phyloP scores from a whole-genome alignment of 2,329 filamentous ascomycete species.

The Incumbomyces lentus region DNA sequence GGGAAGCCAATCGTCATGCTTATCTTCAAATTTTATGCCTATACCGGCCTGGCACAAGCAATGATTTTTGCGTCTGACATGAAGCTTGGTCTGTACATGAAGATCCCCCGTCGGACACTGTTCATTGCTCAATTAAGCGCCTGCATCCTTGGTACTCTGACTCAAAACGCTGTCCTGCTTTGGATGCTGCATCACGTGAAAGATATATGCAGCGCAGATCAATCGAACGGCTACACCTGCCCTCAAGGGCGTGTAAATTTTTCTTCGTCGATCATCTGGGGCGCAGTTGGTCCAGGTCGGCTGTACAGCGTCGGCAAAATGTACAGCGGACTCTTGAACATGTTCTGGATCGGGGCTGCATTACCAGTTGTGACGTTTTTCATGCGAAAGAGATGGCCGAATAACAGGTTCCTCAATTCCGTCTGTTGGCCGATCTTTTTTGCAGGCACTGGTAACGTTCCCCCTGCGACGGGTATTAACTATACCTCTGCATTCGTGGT shows the following conservation, averaged over 20 bases:
- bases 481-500: conserved; percentile 29
- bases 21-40: conserved; percentile 37
- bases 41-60: conserved; percentile 35
- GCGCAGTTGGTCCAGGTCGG: conserved; percentile 40
- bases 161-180: conserved; percentile 30
- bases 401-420: conserved; percentile 19
- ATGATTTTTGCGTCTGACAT: conserved; percentile 40
- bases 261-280: conserved; percentile 42
- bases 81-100: conserved; percentile 44
- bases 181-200: conserved; percentile 33
- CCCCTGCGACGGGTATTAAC: conserved; percentile 26
- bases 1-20: conserved; percentile 40
- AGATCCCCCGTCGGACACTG: conserved; percentile 38
- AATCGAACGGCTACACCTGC: conserved; percentile 40
- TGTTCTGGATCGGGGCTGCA: conserved; percentile 38
- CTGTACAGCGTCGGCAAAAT: conserved; percentile 39
- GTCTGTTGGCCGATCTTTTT: conserved; percentile 12
- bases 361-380: conserved; percentile 35
- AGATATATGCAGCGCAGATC: conserved; percentile 32
- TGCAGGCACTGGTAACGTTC: too few species aligned
- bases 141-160: conserved; percentile 38
- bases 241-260: conserved; percentile 41
- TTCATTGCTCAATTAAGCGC: conserved; percentile 41
- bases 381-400: conserved; percentile 27
- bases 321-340: conserved; percentile 41